A percentile compares a stretch with the other conserved stretches of the same genome.
Conservation (phyloP, 805 yeast genomes). For the Candida silvicultrix region DNA sequence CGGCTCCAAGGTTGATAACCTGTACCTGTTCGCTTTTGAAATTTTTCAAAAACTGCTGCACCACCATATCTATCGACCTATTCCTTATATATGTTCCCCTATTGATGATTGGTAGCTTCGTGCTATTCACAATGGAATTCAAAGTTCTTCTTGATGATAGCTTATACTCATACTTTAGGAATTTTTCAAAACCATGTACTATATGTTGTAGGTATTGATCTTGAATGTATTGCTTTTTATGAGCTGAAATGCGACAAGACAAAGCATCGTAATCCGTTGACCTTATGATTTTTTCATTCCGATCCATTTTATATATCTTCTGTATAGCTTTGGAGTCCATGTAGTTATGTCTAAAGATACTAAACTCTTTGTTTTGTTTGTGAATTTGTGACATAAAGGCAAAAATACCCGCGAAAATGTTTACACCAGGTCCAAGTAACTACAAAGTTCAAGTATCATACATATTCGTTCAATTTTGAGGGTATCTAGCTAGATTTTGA, state of each 20-base stretch:
- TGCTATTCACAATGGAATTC: conserved; percentile 9
- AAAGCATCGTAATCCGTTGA: conserved; percentile 65
- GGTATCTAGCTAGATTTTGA: conserved; percentile 12
- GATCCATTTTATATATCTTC: too few species aligned
- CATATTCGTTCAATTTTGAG: too few species aligned
- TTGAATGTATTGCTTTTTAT: conserved; percentile 38
- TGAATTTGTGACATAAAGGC: too few species aligned
- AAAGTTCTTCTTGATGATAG: conserved; percentile 13
- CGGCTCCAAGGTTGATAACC: conserved; percentile 62
- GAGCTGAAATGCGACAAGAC: conserved; percentile 56
- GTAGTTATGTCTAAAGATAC: too few species aligned
- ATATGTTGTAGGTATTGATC: conserved; percentile 24
- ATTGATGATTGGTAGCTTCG: conserved; percentile 54
- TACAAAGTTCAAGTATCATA: too few species aligned
- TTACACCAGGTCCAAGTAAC: too few species aligned
- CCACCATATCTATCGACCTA: conserved; percentile 38
- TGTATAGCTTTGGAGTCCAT: too few species aligned
- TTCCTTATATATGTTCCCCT: conserved; percentile 67
- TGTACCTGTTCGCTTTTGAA: conserved; percentile 32
- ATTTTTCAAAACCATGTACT: conserved; percentile 15
- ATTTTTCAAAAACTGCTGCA: conserved; percentile 33
- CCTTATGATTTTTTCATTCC: conserved; percentile 10
- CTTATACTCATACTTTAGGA: conserved; percentile 17
- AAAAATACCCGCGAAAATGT: too few species aligned
- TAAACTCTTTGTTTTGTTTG: too few species aligned